Percentiles rank a stretch among this genome's conserved stretches.
phyloP scores from a whole-genome alignment of 73 alveolate genomes.

The Tetrahymena malaccensis region DNA sequence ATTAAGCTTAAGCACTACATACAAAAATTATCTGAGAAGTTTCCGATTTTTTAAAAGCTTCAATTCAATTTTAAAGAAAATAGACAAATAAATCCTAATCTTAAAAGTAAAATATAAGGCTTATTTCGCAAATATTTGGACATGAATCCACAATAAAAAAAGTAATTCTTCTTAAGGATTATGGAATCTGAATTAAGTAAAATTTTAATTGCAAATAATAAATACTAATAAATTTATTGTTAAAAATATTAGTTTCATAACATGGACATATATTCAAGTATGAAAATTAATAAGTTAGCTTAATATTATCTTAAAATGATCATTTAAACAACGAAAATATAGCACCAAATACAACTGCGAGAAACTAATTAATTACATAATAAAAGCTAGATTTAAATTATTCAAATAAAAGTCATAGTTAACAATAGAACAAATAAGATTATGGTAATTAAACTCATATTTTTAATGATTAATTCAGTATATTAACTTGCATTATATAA shows the following conservation, averaged over 20 bases:
- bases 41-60: neutral
- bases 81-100: too few species aligned
- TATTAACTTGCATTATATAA: too few species aligned
- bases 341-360: neutral
- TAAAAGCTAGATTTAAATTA: neutral
- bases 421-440: too few species aligned
- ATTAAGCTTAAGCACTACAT: neutral
- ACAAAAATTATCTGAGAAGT: neutral
- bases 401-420: neutral
- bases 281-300: neutral
- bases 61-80: too few species aligned
- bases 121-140: neutral
- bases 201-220: too few species aligned
- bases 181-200: neutral
- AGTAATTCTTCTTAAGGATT: neutral
- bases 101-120: too few species aligned
- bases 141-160: neutral
- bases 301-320: too few species aligned
- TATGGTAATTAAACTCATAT: neutral
- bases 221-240: too few species aligned
- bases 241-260: neutral
- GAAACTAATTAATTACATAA: neutral
- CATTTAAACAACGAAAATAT: neutral
- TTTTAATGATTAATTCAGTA: too few species aligned
- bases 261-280: neutral